Evolutionary conservation across 805 yeast species (phyloP).

Genomic region (Yamadazyma sp.): DNA sequence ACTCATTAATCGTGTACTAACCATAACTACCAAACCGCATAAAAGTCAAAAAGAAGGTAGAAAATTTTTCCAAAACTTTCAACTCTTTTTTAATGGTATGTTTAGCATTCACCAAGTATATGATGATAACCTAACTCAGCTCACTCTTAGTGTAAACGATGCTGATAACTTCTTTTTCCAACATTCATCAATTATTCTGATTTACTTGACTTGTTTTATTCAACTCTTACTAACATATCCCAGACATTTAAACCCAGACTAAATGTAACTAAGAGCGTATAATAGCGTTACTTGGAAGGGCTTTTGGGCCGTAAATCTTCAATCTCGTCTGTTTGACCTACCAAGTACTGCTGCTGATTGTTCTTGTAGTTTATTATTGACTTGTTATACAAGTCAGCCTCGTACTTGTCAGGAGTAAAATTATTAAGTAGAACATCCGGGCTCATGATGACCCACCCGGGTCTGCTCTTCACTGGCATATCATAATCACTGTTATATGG

Average conservation of each 20-base stretch:
- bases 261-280: not conserved
- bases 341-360: slow-evolving; percentile 48
- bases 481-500: slow-evolving; percentile 70
- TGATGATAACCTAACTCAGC: slow-evolving; percentile 60
- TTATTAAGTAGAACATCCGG: slow-evolving; percentile 81
- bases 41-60: not conserved
- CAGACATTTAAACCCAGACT: too few relatives aligned
- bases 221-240: slow-evolving; percentile 2
- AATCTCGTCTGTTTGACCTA: slow-evolving; percentile 71
- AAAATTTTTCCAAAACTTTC: slow-evolving; percentile 3
- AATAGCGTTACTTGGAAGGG: slow-evolving; percentile 39
- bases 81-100: slow-evolving; percentile 18
- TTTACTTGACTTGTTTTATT: not conserved
- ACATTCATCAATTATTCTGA: slow-evolving; percentile 43
- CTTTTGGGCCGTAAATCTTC: slow-evolving; percentile 83
- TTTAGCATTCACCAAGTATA: slow-evolving; percentile 27
- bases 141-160: slow-evolving; percentile 52
- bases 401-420: slow-evolving; percentile 43
- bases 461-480: slow-evolving; percentile 62
- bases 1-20: not conserved
- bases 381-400: slow-evolving; percentile 29
- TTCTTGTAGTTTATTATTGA: slow-evolving; percentile 29
- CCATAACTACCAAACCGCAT: not conserved
- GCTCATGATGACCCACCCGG: slow-evolving; percentile 89
- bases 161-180: slow-evolving; percentile 53